phyloP scores from a whole-genome alignment of 164 flowering plant species.

The Chimonanthus salicifolius region DNA sequence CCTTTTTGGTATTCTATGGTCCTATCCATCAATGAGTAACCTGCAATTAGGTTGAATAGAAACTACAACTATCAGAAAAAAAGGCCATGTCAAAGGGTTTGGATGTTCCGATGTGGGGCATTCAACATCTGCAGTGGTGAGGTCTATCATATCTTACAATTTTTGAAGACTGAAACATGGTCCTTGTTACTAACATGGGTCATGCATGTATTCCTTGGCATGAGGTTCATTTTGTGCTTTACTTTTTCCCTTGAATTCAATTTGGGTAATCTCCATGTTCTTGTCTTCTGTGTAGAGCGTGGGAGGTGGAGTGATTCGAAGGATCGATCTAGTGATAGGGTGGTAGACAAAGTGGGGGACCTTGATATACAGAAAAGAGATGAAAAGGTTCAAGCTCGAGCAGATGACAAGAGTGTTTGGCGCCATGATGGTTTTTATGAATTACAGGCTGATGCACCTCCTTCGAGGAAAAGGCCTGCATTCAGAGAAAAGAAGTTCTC shows the following conservation, averaged over 20 bases:
- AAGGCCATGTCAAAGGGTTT: neutral
- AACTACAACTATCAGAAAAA: neutral
- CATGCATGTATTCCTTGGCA: neutral
- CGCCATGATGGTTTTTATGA: slow-evolving; percentile 66
- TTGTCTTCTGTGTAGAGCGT: slow-evolving; percentile 34
- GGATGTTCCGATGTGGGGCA: neutral
- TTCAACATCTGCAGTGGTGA: too few relatives aligned
- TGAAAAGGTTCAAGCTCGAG: slow-evolving; percentile 30
- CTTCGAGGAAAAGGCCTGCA: slow-evolving; percentile 69
- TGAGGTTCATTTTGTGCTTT: neutral
- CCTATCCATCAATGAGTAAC: neutral
- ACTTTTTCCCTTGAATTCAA: neutral
- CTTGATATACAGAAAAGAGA: slow-evolving; percentile 31
- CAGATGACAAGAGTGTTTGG: slow-evolving; percentile 40
- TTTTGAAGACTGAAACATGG: neutral
- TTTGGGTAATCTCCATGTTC: neutral
- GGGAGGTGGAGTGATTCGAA: slow-evolving; percentile 47
- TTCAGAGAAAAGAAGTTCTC: slow-evolving; percentile 75
- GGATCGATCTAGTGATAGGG: slow-evolving; percentile 33
- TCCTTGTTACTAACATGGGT: neutral
- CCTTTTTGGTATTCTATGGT: neutral
- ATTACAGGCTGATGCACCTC: slow-evolving; percentile 44
- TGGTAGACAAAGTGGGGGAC: slow-evolving; percentile 16
- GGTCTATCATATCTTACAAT: neutral
- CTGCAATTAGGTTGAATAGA: neutral